Evolutionary conservation across 345 rosid genomes (phyloP).

Genomic region (Eucalyptus caleyi): DNA sequence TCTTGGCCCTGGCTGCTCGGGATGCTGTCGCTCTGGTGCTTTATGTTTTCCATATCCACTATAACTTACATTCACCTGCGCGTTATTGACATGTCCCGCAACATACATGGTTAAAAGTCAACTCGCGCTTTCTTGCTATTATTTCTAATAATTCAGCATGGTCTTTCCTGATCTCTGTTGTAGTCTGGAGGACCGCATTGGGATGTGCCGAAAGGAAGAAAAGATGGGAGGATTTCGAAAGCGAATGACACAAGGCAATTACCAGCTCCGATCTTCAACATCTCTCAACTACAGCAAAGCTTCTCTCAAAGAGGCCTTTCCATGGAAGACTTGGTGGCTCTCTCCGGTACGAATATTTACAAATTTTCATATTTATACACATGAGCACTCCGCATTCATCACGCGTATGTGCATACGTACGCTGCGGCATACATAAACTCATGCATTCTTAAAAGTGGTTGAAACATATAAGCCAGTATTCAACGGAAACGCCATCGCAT

Average conservation of each 20-base stretch:
- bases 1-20: slow-evolving; percentile 78
- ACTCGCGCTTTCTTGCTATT: neutral
- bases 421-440: neutral
- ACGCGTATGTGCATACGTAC: neutral
- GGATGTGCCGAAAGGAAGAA: slow-evolving; percentile 87
- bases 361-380: neutral
- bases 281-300: slow-evolving; percentile 60
- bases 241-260: slow-evolving; percentile 73
- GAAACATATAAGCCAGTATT: neutral
- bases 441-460: neutral
- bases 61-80: neutral
- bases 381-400: neutral
- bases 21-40: slow-evolving; percentile 67
- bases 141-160: neutral
- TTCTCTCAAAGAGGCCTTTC: slow-evolving; percentile 82
- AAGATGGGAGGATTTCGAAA: slow-evolving; percentile 74
- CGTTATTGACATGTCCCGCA: neutral
- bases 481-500: neutral
- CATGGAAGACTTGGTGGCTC: slow-evolving; percentile 56
- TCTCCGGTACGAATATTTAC: slow-evolving; percentile 32
- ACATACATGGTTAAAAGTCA: neutral
- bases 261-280: slow-evolving; percentile 71
- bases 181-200: slow-evolving; percentile 91
- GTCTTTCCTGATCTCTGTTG: neutral
- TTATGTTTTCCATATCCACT: neutral